Evolutionary conservation across 768 basidiomycete genomes (phyloP), one percentile per base, ranked within the genome.

Genomic region (Boletellus emodensis): DNA sequence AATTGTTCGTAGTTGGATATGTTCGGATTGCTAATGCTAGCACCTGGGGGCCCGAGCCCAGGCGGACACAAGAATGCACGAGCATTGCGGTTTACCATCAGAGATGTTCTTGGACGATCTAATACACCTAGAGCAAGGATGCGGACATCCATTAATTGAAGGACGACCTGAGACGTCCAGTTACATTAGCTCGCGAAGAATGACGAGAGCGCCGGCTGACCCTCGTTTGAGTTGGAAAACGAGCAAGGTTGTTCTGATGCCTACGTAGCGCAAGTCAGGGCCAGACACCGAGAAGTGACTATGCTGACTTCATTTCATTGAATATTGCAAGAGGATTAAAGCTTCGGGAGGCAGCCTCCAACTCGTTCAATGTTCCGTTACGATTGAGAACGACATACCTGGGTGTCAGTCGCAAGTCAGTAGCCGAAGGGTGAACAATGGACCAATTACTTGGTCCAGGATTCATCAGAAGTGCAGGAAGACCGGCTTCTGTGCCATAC

Each of bases 371-470:
- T 28, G 84, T 75, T 32, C 86, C 87, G 58, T 83, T 87, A 44
- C 86, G 83, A 59, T 87, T 88, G 51, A 92, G 63, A 20, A 85
- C 77, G 51, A 91, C 75, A 56, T 88, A 90, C 63, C 87, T 87
- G 56, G 36, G 28, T 15, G 20, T 46, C 11, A 9, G 41, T 52
- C 5, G 18, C 22, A 35, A 32, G 24, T 50, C 34, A 40, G 47
- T 15, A 28, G 33, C 18, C 44, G 41, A 33, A 39, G 30, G 17
- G 4, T 24, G 12, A 40, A 41, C 17, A 54, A 60, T 35, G 48
- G 32, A 24, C 45, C 5, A 64, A 72, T 58, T 63, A 89, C 85
- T 82, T 88, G 43, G 88, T 90, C 88, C 90, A 92, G 18, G 87
- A 72, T 68, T 92, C 90, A 58, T 89, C 85, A 7, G 80, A 66